Evolutionary conservation across 1,284 basidiomycete genomes (phyloP), one percentile per base, ranked within the genome.

Genomic region (Rhodotorula sp.): DNA sequence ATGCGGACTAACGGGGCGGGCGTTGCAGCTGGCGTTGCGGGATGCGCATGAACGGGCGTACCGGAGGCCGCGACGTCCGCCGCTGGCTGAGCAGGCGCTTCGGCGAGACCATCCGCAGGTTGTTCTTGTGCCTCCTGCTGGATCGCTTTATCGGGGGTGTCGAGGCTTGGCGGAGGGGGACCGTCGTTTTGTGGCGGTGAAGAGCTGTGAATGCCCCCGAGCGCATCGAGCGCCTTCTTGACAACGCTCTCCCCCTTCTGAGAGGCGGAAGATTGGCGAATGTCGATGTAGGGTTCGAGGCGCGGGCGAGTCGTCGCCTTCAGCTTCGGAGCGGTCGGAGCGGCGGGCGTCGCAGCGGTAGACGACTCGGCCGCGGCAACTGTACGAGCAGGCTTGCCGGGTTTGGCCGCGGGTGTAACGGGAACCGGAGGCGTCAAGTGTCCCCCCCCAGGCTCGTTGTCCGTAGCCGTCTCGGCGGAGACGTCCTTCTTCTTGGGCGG

Each of bases 241-340:
- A 34, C 31, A 11, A 18, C 18, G n/a, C 34, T 51, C 59, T 34
- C 51, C 7, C 18, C 4, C 18, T 26, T 48, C 48, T 60, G 40
- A n/a, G 11, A 8, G 13, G 26, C 56, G 22, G 47, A 60, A 11
- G 62, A 56, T 8, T 22, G 9, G 24, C 34, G 57, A 22, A 65
- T 40, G 11, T 65, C 64, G 58, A 65, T 20, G 52, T 40, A 65
- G 4, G 58, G 31, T 44, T 65, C 52, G 22, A 47, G 8, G 28
- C 48, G 28, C 28, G 2, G 30, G 31, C 53, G 53, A 8, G 16
- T 30, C 53, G 53, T 24, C 20, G 28, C 24, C 37, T 26, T 37
- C 24, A 11, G 26, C 15, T 24, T 20, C 26, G 59, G 3, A 37
- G 48, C 31, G 24, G 56, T 20, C 9, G 59, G 34, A 22, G 48